These are phyloP conservation scores for Boletus subcaerulescens DNA, from an alignment of 768 basidiomycete species.

Conservation along the genomic window DNA sequence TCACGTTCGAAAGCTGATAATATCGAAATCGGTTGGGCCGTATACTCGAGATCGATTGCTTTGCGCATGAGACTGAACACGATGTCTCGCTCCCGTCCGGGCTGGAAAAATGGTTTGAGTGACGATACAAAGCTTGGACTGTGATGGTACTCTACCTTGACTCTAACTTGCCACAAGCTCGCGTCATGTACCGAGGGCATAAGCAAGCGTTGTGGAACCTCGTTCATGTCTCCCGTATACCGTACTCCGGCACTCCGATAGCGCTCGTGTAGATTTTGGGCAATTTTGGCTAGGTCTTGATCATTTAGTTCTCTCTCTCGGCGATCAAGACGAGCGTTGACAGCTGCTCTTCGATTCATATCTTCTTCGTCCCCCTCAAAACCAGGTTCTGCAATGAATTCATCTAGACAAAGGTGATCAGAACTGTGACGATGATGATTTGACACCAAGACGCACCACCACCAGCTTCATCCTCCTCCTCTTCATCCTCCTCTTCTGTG, in stretches of 20 bases:
- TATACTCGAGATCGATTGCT: slow-evolving; percentile 79
- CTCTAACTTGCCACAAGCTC: slow-evolving; percentile 91
- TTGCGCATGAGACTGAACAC: slow-evolving; percentile 95
- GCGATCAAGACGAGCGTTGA: slow-evolving; percentile 69
- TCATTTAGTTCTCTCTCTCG: slow-evolving; percentile 73
- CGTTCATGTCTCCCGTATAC: slow-evolving; percentile 90
- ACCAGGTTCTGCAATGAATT: slow-evolving; percentile 63
- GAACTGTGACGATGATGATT: neutral
- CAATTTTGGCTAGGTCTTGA: slow-evolving; percentile 80
- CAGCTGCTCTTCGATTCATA: slow-evolving; percentile 44
- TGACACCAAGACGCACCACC: slow-evolving; percentile 36
- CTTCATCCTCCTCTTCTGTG: slow-evolving; percentile 94
- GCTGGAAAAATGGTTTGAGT: slow-evolving; percentile 41
- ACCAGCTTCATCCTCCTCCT: slow-evolving; percentile 77
- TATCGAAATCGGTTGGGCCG: slow-evolving; percentile 76
- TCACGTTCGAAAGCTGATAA: slow-evolving; percentile 95
- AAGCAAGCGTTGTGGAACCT: slow-evolving; percentile 86
- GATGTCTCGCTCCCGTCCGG: slow-evolving; percentile 89
- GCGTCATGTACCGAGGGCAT: slow-evolving; percentile 98
- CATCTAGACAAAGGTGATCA: slow-evolving; percentile 42
- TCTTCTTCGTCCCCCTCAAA: slow-evolving; percentile 67
- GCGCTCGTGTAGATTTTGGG: slow-evolving; percentile 74
- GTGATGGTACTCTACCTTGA: slow-evolving; percentile 58
- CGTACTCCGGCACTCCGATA: slow-evolving; percentile 68
- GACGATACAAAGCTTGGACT: neutral